Evolutionary conservation across 768 basidiomycete species (phyloP).

Genomic region (Dendrothele bispora): DNA sequence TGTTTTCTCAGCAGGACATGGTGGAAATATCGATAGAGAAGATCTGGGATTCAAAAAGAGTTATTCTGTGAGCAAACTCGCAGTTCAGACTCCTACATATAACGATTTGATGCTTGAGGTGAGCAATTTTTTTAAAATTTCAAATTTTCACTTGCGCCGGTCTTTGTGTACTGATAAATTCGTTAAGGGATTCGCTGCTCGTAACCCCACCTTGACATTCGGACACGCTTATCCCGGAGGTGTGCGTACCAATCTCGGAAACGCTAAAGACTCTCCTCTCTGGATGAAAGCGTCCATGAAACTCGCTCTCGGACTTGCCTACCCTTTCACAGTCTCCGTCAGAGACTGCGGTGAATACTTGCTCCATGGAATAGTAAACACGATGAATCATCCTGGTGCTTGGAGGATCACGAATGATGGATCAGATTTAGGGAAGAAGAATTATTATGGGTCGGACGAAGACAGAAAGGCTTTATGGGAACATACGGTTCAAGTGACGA

Average conservation of each 20-base stretch:
- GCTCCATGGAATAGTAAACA: too few species aligned
- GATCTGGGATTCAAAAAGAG: slow-evolving; percentile 37
- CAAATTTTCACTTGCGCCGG: background rate
- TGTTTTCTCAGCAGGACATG: slow-evolving; percentile 30
- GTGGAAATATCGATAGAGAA: slow-evolving; percentile 28
- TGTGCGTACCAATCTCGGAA: slow-evolving; percentile 1
- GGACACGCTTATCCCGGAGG: slow-evolving; percentile 3
- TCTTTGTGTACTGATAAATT: background rate
- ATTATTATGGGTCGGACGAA: too few species aligned
- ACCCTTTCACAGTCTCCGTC: too few species aligned
- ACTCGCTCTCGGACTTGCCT: too few species aligned
- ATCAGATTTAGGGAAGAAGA: too few species aligned
- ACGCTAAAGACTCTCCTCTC: background rate
- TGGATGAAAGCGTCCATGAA: too few species aligned
- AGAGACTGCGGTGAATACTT: too few species aligned
- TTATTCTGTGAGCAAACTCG: slow-evolving; percentile 24
- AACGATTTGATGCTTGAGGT: slow-evolving; percentile 38
- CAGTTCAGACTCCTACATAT: slow-evolving; percentile 23
- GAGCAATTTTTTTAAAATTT: background rate
- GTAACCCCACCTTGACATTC: background rate
- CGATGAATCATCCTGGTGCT: too few species aligned
- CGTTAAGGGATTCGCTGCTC: slow-evolving; percentile 1
- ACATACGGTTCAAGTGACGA: too few species aligned
- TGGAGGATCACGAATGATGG: too few species aligned
- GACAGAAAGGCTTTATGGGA: too few species aligned